Evolutionary conservation across 176 grass and related monocot genomes (phyloP).

Genomic region (Elymus sibiricus): DNA sequence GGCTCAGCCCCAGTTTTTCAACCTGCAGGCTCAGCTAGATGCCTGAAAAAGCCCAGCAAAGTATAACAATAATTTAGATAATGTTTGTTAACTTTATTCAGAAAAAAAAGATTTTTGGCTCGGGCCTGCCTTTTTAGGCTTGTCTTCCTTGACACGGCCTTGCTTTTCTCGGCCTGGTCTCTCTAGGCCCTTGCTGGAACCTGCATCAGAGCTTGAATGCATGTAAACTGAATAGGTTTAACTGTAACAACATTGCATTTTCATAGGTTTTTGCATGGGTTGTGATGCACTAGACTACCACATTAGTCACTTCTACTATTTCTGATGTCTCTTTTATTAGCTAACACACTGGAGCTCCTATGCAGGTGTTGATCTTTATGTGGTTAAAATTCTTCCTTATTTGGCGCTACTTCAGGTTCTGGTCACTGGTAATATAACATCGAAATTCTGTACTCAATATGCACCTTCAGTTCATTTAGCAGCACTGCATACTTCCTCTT

Average conservation of each 20-base stretch:
- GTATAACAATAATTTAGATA: neutral
- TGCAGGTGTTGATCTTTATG: constrained; percentile 96
- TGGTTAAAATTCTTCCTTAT: constrained; percentile 99
- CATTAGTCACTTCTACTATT: neutral
- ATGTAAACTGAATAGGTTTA: neutral
- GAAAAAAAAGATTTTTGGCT: neutral
- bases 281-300: neutral
- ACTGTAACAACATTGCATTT: neutral
- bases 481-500: neutral
- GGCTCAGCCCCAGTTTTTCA: neutral
- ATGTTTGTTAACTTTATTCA: neutral
- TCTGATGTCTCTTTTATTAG: constrained; percentile 7
- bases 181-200: neutral
- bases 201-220: neutral
- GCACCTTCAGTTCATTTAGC: neutral
- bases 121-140: neutral
- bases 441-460: neutral
- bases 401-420: constrained; percentile 97
- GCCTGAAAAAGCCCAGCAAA: neutral
- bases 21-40: neutral
- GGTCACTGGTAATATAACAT: constrained; percentile 75
- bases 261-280: neutral
- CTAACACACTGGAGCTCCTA: neutral
- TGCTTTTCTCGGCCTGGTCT: neutral
- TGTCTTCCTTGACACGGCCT: neutral